Evolutionary conservation across 768 basidiomycete genomes (phyloP).

Genomic region (Holtermannia corniformis): DNA sequence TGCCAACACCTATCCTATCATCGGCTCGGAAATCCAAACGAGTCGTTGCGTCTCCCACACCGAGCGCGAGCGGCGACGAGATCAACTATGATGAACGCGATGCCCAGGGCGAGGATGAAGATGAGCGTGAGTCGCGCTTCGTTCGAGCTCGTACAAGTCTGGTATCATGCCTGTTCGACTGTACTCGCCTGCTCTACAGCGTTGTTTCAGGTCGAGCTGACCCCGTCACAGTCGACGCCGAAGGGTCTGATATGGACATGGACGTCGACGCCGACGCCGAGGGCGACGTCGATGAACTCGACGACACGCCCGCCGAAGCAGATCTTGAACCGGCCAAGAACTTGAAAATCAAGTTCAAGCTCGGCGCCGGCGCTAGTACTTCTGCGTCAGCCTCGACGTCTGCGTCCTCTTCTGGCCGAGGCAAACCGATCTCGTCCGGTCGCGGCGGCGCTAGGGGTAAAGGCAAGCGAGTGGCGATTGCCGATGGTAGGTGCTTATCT

Average conservation of each 20-base stretch:
- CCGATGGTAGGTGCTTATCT: not conserved
- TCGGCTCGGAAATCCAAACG: not conserved
- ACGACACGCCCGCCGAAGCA: not conserved
- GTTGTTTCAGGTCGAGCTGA: slow-evolving; percentile 7
- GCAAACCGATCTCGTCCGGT: not conserved
- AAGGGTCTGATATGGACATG: slow-evolving; percentile 3
- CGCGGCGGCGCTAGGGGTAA: slow-evolving; percentile 10
- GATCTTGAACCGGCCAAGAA: slow-evolving; percentile 5
- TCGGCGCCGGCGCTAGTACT: slow-evolving; percentile 1
- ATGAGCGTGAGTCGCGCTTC: slow-evolving; percentile 9
- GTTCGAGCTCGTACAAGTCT: not conserved
- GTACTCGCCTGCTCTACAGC: too few species aligned
- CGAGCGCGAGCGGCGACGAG: not conserved
- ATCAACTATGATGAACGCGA: not conserved
- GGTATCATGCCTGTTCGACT: too few species aligned
- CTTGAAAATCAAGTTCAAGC: slow-evolving; percentile 20
- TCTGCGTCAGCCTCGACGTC: not conserved
- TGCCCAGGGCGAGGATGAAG: slow-evolving; percentile 7
- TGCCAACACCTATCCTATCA: not conserved
- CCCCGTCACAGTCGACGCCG: slow-evolving; percentile 12
- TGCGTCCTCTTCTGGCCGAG: not conserved
- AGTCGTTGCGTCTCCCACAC: not conserved
- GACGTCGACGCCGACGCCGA: not conserved
- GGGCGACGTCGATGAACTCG: slow-evolving; percentile 1
- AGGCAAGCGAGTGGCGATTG: not conserved